Conservation (phyloP, 805 yeast genomes). For the Metschnikowia lochheadii region DNA sequence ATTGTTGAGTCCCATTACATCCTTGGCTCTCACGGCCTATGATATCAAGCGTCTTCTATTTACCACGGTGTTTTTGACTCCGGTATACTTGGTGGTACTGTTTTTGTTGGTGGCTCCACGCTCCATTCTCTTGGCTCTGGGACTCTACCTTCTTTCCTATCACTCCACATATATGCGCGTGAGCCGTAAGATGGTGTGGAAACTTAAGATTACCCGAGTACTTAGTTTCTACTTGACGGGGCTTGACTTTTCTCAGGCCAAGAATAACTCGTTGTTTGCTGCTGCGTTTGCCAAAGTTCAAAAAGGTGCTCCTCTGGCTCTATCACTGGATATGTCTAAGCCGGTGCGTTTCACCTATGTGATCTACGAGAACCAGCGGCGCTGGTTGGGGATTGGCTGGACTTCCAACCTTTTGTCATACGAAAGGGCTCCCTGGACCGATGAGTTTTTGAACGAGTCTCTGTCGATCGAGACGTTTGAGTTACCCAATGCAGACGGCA, state of each 20-base stretch:
- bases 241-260: conserved; percentile 57
- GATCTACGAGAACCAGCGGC: conserved; percentile 88
- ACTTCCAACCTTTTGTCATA: conserved; percentile 85
- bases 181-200: conserved; percentile 82
- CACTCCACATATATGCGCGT: conserved; percentile 85
- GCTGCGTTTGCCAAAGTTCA: conserved; percentile 54
- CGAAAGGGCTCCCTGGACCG: conserved; percentile 97
- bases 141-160: conserved; percentile 66
- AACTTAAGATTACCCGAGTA: conserved; percentile 64
- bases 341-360: conserved; percentile 86
- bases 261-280: conserved; percentile 46
- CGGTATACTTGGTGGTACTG: conserved; percentile 70
- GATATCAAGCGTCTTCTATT: conserved; percentile 77
- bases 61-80: conserved; percentile 83
- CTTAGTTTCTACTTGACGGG: conserved; percentile 83
- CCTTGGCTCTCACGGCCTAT: conserved; percentile 65
- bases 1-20: conserved; percentile 73
- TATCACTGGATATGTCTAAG: conserved; percentile 18
- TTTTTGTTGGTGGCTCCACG: conserved; percentile 70
- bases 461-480: conserved; percentile 72
- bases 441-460: conserved; percentile 85
- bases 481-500: conserved; percentile 65
- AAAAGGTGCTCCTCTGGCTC: conserved; percentile 17
- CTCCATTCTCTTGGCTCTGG: conserved; percentile 53
- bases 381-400: conserved; percentile 99